These are phyloP conservation scores for Agaricus blazei DNA, from an alignment of 768 basidiomycete species.

Conservation along the genomic window DNA sequence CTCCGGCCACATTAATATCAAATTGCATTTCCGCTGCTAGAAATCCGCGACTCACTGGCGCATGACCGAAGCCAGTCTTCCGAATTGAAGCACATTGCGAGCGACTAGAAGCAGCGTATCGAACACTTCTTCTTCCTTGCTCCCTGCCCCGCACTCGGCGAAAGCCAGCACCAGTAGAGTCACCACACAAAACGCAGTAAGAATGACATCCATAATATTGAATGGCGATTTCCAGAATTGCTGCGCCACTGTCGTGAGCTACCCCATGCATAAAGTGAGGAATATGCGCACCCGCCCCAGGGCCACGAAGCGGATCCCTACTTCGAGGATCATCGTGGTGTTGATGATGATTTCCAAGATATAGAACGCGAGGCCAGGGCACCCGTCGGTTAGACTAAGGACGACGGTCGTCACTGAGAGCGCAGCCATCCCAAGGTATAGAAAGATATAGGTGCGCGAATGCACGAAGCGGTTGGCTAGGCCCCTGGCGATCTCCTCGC, in stretches of 20 bases:
- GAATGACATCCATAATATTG: slow-evolving; percentile 82
- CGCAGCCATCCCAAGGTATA: slow-evolving; percentile 87
- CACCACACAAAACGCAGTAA: slow-evolving; percentile 85
- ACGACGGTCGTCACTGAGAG: slow-evolving; percentile 84
- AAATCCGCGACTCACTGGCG: slow-evolving; percentile 63
- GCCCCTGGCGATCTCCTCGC: slow-evolving; percentile 76
- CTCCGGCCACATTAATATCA: slow-evolving; percentile 30
- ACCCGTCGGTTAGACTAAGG: slow-evolving; percentile 77
- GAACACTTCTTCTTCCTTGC: slow-evolving; percentile 90
- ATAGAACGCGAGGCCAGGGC: slow-evolving; percentile 86
- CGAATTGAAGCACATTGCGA: slow-evolving; percentile 90
- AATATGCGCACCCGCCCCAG: slow-evolving; percentile 74
- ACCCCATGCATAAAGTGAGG: neutral
- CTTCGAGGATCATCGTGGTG: slow-evolving; percentile 90
- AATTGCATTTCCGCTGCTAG: slow-evolving; percentile 1
- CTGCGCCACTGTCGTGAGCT: slow-evolving; percentile 31
- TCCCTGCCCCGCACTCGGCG: slow-evolving; percentile 75
- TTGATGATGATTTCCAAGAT: slow-evolving; percentile 88
- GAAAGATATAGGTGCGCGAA: slow-evolving; percentile 79
- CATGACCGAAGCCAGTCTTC: slow-evolving; percentile 88
- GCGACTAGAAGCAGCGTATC: slow-evolving; percentile 91
- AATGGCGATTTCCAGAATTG: slow-evolving; percentile 97
- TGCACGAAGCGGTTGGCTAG: slow-evolving; percentile 90
- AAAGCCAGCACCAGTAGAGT: slow-evolving; percentile 87
- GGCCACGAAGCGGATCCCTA: slow-evolving; percentile 85